Evolutionary conservation across 2,329 filamentous ascomycete species (phyloP), one percentile per base, ranked within the genome.

Genomic region (Colletotrichum sp.): DNA sequence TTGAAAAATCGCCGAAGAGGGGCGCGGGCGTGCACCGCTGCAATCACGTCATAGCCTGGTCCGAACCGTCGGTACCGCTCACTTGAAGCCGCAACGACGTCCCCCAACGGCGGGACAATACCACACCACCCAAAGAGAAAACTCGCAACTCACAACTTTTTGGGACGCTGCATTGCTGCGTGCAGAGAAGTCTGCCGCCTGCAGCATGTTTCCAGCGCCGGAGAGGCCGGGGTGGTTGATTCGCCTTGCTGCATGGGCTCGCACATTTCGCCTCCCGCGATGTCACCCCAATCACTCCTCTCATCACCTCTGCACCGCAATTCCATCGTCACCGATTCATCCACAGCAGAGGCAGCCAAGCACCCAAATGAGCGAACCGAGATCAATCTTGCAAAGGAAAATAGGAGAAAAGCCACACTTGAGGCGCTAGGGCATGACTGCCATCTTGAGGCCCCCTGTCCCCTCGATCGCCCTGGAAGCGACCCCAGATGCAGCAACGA

Each of bases 1-100:
- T 21, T 2, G 43, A 10, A 39, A 68, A 68, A 68, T 60, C 32
- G 66, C 66, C 66, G 66, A 68, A 68, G 48, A 60, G 52, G 66
- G 66, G 18, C 32, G 61, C 2, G 7, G 43, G 43, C 43, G 10
- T 52, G 43, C n/a, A 52, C 24, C 39, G 60, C 68, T 55, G 68
- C 68, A 43, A 64, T 74, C 60, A 69, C 72, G 72, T 72, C 68
- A 74, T 74, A 68, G 68, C 24, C 60, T 26, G 72, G 68, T 74
- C 72, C 72, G 52, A 34, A 72, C 72, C 36, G 48, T 67, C 72
- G 72, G 72, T 67, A 74, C 43, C 43, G 66, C 66, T 28, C 21
- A 21, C 43, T 21, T 10, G 30, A 24, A 60, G 60, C 68, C 68
- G 60, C 69, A 71, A 21, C 60, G 32, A 57, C n/a, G 34, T 68